These are phyloP conservation scores for Myriosclerotinia duriaeana DNA, from an alignment of 2,329 filamentous ascomycete genomes.

Conservation along the genomic window DNA sequence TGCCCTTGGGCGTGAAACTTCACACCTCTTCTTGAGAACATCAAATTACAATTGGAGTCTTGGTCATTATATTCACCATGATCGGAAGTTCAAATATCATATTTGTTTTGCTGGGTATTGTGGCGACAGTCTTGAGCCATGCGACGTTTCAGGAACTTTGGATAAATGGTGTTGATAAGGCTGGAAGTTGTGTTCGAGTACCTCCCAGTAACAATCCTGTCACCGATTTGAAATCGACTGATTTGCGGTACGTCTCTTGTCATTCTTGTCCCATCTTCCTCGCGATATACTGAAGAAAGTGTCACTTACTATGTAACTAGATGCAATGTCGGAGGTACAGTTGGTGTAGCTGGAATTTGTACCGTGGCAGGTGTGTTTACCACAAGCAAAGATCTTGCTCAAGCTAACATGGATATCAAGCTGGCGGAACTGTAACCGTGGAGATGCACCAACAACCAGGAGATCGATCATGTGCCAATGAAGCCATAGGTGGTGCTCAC, in stretches of 20 bases:
- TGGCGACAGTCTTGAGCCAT: slow-evolving; percentile 39
- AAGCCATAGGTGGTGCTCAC: slow-evolving; percentile 56
- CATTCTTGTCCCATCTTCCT: not conserved
- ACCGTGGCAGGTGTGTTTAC: slow-evolving; percentile 25
- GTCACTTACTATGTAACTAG: slow-evolving; percentile 40
- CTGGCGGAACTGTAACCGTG: slow-evolving; percentile 51
- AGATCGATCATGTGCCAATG: slow-evolving; percentile 48
- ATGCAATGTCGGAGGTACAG: slow-evolving; percentile 48
- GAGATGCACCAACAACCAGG: slow-evolving; percentile 58
- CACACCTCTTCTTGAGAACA: not conserved
- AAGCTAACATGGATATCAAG: slow-evolving; percentile 17
- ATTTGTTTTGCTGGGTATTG: slow-evolving; percentile 1
- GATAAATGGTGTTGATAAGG: slow-evolving; percentile 48
- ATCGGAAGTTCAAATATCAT: slow-evolving; percentile 4
- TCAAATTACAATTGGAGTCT: not conserved
- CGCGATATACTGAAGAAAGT: not conserved
- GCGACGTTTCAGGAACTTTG: slow-evolving; percentile 44
- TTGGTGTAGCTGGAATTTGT: slow-evolving; percentile 41
- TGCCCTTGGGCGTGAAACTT: not conserved
- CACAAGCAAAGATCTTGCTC: not conserved
- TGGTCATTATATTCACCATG: not conserved
- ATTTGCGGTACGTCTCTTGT: slow-evolving; percentile 32
- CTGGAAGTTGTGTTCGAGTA: slow-evolving; percentile 49
- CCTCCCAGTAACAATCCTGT: slow-evolving; percentile 54
- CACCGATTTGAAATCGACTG: slow-evolving; percentile 48